These are phyloP conservation scores for Paramecium primaurelia DNA, from an alignment of 73 alveolate species.

Conservation along the genomic window DNA sequence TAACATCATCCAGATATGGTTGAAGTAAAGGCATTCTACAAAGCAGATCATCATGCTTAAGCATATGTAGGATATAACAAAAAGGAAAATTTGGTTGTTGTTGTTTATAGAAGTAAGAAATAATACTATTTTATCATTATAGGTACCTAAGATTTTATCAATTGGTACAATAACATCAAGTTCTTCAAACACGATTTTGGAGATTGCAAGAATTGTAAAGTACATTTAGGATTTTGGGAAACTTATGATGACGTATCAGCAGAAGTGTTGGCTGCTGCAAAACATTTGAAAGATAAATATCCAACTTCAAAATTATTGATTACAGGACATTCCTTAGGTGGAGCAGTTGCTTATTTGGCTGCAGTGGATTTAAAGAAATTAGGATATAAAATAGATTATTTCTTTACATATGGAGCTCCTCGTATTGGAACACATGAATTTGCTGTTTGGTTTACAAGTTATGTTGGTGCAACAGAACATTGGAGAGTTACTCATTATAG, in stretches of 20 bases:
- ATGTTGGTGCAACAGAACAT: background rate
- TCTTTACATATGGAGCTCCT: conserved; percentile 57
- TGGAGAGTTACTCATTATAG: conserved; percentile 58
- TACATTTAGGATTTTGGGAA: conserved; percentile 56
- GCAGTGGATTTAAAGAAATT: conserved; percentile 24
- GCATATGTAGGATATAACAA: conserved; percentile 49
- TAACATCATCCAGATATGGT: conserved; percentile 48
- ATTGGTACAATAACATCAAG: conserved; percentile 37
- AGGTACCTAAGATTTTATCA: conserved; percentile 26
- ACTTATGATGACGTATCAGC: conserved; percentile 53
- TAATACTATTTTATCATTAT: background rate
- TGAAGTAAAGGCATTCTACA: conserved; percentile 48
- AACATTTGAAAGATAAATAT: background rate
- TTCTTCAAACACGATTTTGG: conserved; percentile 32
- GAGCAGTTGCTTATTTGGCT: conserved; percentile 60
- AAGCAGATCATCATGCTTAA: conserved; percentile 27
- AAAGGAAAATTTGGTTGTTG: conserved; percentile 27
- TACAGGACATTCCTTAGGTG: conserved; percentile 65
- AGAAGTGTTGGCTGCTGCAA: conserved; percentile 25
- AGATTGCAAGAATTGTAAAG: conserved; percentile 42
- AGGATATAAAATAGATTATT: conserved; percentile 48
- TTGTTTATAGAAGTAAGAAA: conserved; percentile 39
- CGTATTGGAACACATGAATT: conserved; percentile 49
- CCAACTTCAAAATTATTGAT: conserved; percentile 22
- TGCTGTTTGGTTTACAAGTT: conserved; percentile 16